Evolutionary conservation across 2,329 filamentous ascomycete genomes (phyloP), one percentile per base, ranked within the genome.

Genomic region (Hansfordia pulvinata): DNA sequence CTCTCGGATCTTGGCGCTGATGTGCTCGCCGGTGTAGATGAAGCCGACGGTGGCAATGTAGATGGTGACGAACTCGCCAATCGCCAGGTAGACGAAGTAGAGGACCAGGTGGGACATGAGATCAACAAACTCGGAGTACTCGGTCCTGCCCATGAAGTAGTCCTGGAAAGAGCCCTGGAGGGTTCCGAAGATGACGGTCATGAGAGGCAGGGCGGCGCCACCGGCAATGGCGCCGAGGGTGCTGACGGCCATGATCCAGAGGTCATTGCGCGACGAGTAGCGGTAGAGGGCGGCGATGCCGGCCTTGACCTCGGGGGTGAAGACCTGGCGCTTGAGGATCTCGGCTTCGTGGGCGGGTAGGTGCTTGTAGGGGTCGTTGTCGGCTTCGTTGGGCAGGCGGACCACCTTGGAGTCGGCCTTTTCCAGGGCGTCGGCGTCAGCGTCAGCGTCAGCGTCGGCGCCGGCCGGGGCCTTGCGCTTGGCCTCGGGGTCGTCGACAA

Each of bases 31-130:
- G 1, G 74, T 76, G 43, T 84, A 93, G 40, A 94, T 93, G 56
- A 92, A 94, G 12, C 83, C 82, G 11, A 92, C 74, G 0, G 86
- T 94, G 14, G 73, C 67, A 32, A 92, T 59, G 48, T 92, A 93
- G 23, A 76, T 68, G 3, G 76, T 74, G 23, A 81, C 53, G 37
- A 92, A 93, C 44, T 86, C 78, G 35, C 64, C 84, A 31, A 93
- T 73, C 22, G 70, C 84, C 24, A 93, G 66, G 48, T 93, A 93
- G 18, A 93, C 57, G 37, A 92, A 90, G 52, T 92, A 92, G 19
- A 92, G 54, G 8, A 85, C 78, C 39, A 77, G 68, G 22, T 62
- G 58, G 7, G 56, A 55, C 39, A 92, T 57, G 32, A 72, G 55
- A 28, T 54, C 35, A 26, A 64, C 61, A 51, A 90, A 90, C 0